Conservation (phyloP, 208 protist genomes). For the Leishmania turanica region DNA sequence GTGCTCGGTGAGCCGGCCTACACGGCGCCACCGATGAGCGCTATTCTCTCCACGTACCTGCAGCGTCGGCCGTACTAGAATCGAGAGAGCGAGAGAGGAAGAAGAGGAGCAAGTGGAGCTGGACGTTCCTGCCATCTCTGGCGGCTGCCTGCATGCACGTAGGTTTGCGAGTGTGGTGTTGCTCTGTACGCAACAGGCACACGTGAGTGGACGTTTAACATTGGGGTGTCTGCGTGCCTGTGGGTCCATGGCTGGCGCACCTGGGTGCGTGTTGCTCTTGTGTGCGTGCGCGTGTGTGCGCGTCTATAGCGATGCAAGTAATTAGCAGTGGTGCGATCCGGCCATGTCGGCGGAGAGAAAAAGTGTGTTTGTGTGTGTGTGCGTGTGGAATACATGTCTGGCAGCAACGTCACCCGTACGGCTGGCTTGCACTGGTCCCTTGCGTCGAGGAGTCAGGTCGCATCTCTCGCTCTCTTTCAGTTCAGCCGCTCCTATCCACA, state of each 20-base stretch:
- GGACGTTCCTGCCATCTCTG: not conserved
- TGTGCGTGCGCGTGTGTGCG: not conserved
- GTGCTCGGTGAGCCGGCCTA: constrained; percentile 78
- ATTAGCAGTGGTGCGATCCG: too few species aligned
- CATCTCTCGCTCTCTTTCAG: not conserved
- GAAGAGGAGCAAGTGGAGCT: too few species aligned
- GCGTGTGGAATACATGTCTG: not conserved
- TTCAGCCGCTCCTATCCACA: not conserved
- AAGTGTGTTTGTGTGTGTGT: not conserved
- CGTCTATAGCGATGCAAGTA: not conserved
- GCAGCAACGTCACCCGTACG: not conserved
- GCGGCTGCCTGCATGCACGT: not conserved
- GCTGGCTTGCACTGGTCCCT: not conserved
- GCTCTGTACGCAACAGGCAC: not conserved
- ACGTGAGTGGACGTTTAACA: not conserved
- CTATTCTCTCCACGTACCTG: constrained; percentile 71
- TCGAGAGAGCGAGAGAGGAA: not conserved
- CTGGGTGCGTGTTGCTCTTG: not conserved
- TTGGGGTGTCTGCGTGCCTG: not conserved
- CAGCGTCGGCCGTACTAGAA: constrained; percentile 26
- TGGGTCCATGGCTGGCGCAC: not conserved
- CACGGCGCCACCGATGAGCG: constrained; percentile 76
- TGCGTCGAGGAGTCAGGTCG: not conserved
- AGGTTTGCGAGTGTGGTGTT: not conserved
- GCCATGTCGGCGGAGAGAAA: too few species aligned